A percentile compares a stretch with the other conserved stretches of the same genome.
These are phyloP conservation scores for Botrytis medusae DNA, from an alignment of 2,329 filamentous ascomycete genomes.

Conservation along the genomic window DNA sequence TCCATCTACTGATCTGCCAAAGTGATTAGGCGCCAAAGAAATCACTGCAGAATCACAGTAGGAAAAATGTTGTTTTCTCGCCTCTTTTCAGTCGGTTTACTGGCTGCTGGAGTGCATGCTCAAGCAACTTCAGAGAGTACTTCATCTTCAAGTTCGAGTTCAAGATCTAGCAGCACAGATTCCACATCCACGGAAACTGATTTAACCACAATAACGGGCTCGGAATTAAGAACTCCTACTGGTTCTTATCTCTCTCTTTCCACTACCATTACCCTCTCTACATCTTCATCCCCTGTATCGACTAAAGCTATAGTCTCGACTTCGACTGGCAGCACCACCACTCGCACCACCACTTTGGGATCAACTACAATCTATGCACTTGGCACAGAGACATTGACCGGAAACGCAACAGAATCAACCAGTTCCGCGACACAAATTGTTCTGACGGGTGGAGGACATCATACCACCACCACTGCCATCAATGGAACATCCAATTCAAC, in stretches of 20 bases:
- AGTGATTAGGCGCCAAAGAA: background rate
- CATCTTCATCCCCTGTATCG: conserved; percentile 33
- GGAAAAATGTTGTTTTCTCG: conserved; percentile 32
- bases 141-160: conserved; percentile 18
- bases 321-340: conserved; percentile 31
- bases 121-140: conserved; percentile 4
- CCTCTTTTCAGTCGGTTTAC: conserved; percentile 37
- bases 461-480: conserved; percentile 39
- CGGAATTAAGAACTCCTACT: conserved; percentile 39
- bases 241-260: conserved; percentile 43
- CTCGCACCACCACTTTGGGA: conserved; percentile 33
- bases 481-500: conserved; percentile 52
- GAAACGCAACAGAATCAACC: conserved; percentile 35
- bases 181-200: conserved; percentile 25
- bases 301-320: conserved; percentile 34
- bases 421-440: conserved; percentile 41
- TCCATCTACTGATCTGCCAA: conserved; percentile 13
- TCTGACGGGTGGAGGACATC: conserved; percentile 39
- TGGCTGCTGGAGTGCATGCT: conserved; percentile 37
- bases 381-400: conserved; percentile 24
- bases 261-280: conserved; percentile 39
- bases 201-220: conserved; percentile 23
- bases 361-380: conserved; percentile 36
- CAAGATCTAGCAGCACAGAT: conserved; percentile 25
- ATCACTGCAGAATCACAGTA: conserved; percentile 1